These are phyloP conservation scores for Pachysandra terminalis DNA, from an alignment of 164 flowering plant genomes.

Conservation along the genomic window DNA sequence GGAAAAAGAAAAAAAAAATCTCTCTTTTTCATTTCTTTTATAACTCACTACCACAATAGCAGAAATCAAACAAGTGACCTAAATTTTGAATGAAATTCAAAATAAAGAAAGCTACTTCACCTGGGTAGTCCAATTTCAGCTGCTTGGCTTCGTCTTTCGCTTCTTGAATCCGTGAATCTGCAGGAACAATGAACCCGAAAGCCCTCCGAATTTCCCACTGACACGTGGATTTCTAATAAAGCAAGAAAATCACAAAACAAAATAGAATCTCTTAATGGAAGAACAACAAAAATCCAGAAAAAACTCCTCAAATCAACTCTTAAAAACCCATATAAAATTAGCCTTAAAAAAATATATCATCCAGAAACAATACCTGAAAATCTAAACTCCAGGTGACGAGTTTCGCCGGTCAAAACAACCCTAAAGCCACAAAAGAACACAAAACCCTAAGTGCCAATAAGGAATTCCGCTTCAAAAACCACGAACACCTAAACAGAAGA, in stretches of 20 bases:
- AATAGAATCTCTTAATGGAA: no score
- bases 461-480: background rate
- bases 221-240: slow-evolving; percentile 7
- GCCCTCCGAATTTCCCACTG: slow-evolving; percentile 7
- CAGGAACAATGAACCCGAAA: background rate
- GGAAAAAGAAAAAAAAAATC: no score
- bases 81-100: no score
- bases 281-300: background rate
- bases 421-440: background rate
- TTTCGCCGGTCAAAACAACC: no score
- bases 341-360: no score
- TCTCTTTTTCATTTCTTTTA: no score
- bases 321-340: no score
- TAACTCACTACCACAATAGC: no score
- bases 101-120: background rate
- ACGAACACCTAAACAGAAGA: background rate
- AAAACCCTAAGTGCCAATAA: background rate
- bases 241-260: background rate
- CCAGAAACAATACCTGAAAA: no score
- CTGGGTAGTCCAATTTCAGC: background rate
- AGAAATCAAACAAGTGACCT: no score
- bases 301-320: background rate
- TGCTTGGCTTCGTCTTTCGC: background rate
- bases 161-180: background rate
- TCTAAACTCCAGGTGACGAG: no score